These are phyloP conservation scores for Eremochloa ophiuroides DNA, from an alignment of 176 grass and related monocot genomes.

Conservation along the genomic window DNA sequence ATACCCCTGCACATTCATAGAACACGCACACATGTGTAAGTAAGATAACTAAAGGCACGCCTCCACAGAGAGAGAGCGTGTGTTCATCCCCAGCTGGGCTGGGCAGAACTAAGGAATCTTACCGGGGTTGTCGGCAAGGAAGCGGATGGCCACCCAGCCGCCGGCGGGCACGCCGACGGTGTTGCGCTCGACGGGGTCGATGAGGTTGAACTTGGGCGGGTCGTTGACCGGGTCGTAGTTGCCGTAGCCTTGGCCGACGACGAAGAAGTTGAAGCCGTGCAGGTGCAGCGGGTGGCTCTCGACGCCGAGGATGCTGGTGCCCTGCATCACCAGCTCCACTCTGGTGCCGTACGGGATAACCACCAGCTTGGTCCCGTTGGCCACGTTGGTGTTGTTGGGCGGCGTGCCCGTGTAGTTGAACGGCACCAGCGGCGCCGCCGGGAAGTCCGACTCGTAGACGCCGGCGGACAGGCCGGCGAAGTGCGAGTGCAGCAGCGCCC, in stretches of 20 bases:
- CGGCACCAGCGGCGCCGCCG: background rate
- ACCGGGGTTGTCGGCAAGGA: constrained; percentile 83
- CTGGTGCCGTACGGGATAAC: constrained; percentile 41
- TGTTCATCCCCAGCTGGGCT: background rate
- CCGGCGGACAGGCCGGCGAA: constrained; percentile 41
- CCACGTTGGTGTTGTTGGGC: constrained; percentile 53
- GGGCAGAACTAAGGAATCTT: too few species aligned
- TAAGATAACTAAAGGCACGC: background rate
- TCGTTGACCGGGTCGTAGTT: constrained; percentile 54
- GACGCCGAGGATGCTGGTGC: constrained; percentile 55
- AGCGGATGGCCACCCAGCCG: constrained; percentile 73
- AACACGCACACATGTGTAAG: background rate
- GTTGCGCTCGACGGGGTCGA: constrained; percentile 80
- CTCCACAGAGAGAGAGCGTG: background rate
- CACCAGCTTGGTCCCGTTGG: constrained; percentile 48
- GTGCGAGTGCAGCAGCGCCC: constrained; percentile 58
- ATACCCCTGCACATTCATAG: constrained; percentile 32
- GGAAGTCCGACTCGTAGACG: constrained; percentile 49
- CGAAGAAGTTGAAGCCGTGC: constrained; percentile 89
- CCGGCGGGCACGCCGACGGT: constrained; percentile 60
- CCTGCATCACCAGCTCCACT: constrained; percentile 83
- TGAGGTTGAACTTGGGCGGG: constrained; percentile 64
- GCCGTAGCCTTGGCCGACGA: constrained; percentile 58
- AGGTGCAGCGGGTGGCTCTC: constrained; percentile 89
- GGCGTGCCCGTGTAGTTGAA: constrained; percentile 70